A percentile compares a stretch with the other conserved stretches of the same genome.
Evolutionary conservation across 208 protist genomes (phyloP).

Genomic region (Wallacemonas sp.): DNA sequence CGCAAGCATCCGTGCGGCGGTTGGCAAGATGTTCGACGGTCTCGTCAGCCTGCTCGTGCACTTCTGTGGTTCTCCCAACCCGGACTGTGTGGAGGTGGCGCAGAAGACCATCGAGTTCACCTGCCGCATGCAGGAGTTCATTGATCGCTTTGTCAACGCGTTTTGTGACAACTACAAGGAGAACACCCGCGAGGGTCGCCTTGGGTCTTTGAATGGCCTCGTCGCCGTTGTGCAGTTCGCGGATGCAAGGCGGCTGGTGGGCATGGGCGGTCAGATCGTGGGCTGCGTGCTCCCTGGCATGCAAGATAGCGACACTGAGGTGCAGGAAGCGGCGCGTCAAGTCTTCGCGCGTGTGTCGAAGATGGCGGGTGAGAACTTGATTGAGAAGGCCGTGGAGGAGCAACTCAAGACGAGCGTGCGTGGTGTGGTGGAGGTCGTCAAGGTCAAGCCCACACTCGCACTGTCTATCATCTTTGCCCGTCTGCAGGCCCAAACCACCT

Average conservation of each 20-base stretch:
- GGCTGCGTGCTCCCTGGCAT: constrained; percentile 87
- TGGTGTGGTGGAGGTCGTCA: constrained; percentile 91
- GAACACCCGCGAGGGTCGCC: constrained; percentile 53
- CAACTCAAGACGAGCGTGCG: constrained; percentile 83
- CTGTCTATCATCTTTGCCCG: constrained; percentile 84
- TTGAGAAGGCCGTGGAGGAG: constrained; percentile 83
- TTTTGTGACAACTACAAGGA: constrained; percentile 77
- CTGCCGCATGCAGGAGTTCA: constrained; percentile 79
- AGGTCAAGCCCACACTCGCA: constrained; percentile 81
- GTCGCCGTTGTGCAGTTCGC: constrained; percentile 66
- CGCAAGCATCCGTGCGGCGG: constrained; percentile 80
- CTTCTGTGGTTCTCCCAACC: constrained; percentile 73
- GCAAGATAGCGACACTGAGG: constrained; percentile 75
- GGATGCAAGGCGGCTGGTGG: constrained; percentile 68
- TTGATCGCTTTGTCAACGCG: constrained; percentile 77
- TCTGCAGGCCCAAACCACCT: constrained; percentile 43
- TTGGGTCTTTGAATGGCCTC: constrained; percentile 75
- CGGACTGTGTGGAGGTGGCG: constrained; percentile 83
- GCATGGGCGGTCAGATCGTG: constrained; percentile 83
- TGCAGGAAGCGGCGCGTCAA: constrained; percentile 77
- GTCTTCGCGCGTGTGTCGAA: constrained; percentile 83
- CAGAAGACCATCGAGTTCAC: constrained; percentile 90
- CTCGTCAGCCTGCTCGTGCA: constrained; percentile 72
- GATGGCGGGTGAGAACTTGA: constrained; percentile 65
- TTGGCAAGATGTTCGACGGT: constrained; percentile 88